Base-by-base conservation (phyloP, 1,139 yeast genomes). In the Taphrina wiesneri region DNA sequence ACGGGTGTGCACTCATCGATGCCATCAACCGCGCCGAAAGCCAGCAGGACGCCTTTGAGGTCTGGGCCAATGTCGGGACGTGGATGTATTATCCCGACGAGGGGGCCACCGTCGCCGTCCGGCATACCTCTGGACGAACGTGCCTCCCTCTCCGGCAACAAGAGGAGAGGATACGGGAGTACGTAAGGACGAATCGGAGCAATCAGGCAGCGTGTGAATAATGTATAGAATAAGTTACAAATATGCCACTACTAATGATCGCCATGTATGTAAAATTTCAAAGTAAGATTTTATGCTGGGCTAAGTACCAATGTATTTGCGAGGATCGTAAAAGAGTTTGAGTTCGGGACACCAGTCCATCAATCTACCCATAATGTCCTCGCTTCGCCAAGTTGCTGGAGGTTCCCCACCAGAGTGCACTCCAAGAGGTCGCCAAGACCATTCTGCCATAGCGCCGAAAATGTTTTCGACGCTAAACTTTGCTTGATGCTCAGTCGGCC, bases 331-430 rank as follows among this genome's bases (percentile, higher is more conserved):
- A 28, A 60, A 60, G 41, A 60, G 46, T 39, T 60, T 60, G 43
- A 51, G 52, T 15, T 39, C 64, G 15, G 64, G 64, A 21, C 64
- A 60, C 64, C 64, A 60, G 51, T 60, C 64, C 56, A 53, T 49
- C 49, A 51, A 26, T 2, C 64, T 36, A 13, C 26, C 13, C 64
- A 60, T 60, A 34, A 60, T 45, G n/a, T 60, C 64, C 36, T 60
- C 56, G 41, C 41, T 51, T 9, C 54, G 34, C 64, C 64, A 51
- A 15, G 56, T 53, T 19, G 39, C 32, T 19, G 64, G 57, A 2
- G 56, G 57, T 13, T 17, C 13, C 11, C 64, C 64, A 17, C 64
- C 64, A 25, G 57, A 49, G 32, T 60, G 64, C 6, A 49, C 51
- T 19, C 64, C 64, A 4, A 60, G 51, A 2, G 64, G 64, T 5